Evolutionary conservation across 106 monocot genomes (phyloP), one percentile per base, ranked within the genome.

Genomic region (Dioscorea dumetorum): DNA sequence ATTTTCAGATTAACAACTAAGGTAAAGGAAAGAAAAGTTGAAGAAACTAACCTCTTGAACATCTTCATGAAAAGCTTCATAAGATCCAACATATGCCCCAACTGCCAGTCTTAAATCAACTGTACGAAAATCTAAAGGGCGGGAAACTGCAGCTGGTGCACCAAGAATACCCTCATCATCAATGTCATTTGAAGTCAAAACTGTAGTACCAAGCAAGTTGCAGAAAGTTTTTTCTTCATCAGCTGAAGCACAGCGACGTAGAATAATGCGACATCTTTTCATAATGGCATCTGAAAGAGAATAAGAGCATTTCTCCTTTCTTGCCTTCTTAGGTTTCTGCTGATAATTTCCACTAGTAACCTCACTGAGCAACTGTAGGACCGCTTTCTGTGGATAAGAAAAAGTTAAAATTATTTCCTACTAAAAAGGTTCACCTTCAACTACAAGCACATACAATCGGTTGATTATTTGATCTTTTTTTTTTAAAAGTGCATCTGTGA

Each of bases 141-240:
- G 89, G 64, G 99, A 87, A 63, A 99, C 81, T 83, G 83, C 87
- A 50, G 79, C 87, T 77, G 99, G 90, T 67, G 75, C 87, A 22
- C 99, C 99, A 85, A 99, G 82, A 62, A 99, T 83, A 18, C 99
- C 99, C 41, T 93, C 84, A 60, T 90, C 92, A 52, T 90, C 90
- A 70, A 86, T 89, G 52, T 99, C 99, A 81, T 83, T 85, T 54
- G 72, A 66, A 79, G 80, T 83, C 31, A 71, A 33, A n/a, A 90
- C 48, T 15, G 92, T 74, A 68, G 85, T 73, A 14, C 87, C 99
- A 66, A 99, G 76, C 67, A 99, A 82, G 73, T 93, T 99, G 77
- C 83, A 87, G 57, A 99, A 99, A 67, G 74, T 79, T 74, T 99
- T 93, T 13, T 64, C 82, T 80, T 99, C 87, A 77, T 93, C 99